Base-by-base conservation (phyloP, 805 yeast genomes). In the Candida xyloterini region DNA sequence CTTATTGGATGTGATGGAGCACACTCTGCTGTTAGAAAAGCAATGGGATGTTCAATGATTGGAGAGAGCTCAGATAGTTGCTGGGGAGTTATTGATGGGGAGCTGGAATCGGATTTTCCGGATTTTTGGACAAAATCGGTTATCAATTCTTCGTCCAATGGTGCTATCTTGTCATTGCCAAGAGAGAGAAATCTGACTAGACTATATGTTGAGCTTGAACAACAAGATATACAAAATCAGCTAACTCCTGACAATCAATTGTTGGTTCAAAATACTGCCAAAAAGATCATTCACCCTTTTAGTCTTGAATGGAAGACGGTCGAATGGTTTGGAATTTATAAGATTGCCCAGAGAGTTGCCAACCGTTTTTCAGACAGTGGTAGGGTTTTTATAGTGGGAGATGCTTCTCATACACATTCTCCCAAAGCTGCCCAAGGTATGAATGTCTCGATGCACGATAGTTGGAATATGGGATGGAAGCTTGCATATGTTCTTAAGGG, bases 61-160 rank as follows among this genome's bases (percentile, higher is more conserved):
- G 67, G 67, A 18, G 67, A 63, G 36, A 44, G 57, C 13, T 50
- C 67, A n/a, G 67, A 63, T 45, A 52, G 47, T 32, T 53, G 59
- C 16, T 63, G 67, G 67, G 67, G 66, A 14, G 67, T 63, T 10
- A 46, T 63, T 40, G 68, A 63, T 44, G 61, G 61, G 15, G 65
- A 56, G 21, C 56, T 63, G 11, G 43, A 50, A 10, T 61, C 67
- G 1, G 52, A 62, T 36, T 63, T 63, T 50, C 68, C 68, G 3
- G 67, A 63, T 48, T 48, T 63, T 35, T 48, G 67, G 47, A 53
- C 45, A 27, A 51, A 61, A 23, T 52, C 63, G 39, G 67, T 63
- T 10, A 55, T 63, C 27, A 62, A 56, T 25, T 61, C 67, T 10
- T 47, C 42, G 13, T 51, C 46, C 16, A 33, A 47, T 32, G 67